These are phyloP conservation scores for Thraustochytrium sp. DNA, from an alignment of 352 stramenopile species.

Conservation along the genomic window DNA sequence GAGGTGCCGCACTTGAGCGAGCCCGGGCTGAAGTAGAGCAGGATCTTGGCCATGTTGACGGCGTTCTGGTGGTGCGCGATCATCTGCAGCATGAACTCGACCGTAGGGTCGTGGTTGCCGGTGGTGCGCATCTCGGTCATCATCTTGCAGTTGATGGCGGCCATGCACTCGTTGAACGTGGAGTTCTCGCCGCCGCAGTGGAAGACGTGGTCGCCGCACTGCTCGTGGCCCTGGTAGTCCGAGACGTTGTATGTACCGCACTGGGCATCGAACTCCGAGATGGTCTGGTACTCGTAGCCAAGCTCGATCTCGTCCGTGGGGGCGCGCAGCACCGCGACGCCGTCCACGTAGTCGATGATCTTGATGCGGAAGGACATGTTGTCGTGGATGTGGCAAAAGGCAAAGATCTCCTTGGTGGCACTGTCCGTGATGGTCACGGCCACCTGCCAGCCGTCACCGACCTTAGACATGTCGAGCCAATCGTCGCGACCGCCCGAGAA, in stretches of 20 bases:
- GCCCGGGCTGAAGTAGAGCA: constrained; percentile 50
- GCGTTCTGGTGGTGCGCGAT: constrained; percentile 72
- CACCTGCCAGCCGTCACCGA: too few species aligned
- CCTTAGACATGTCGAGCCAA: too few species aligned
- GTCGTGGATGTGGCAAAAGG: constrained; percentile 67
- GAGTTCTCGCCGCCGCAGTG: constrained; percentile 28
- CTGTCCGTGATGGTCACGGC: constrained; percentile 55
- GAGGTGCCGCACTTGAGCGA: constrained; percentile 26
- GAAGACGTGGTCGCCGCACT: constrained; percentile 47
- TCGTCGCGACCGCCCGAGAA: constrained; percentile 55
- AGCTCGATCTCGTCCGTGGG: constrained; percentile 50
- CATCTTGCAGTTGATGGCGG: constrained; percentile 69
- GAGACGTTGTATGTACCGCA: constrained; percentile 47
- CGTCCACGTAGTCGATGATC: constrained; percentile 51
- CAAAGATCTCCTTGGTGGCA: constrained; percentile 62
- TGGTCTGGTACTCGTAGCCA: constrained; percentile 52
- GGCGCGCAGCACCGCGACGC: constrained; percentile 32
- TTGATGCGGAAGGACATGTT: constrained; percentile 58
- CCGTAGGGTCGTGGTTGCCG: constrained; percentile 46
- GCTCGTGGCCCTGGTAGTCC: constrained; percentile 14
- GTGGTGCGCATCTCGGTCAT: constrained; percentile 56
- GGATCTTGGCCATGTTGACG: constrained; percentile 68
- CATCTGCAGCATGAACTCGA: constrained; percentile 67
- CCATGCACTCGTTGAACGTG: constrained; percentile 59
- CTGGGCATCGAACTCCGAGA: constrained; percentile 44